These are phyloP conservation scores for Penicillium nordicum DNA, from an alignment of 2,329 filamentous ascomycete genomes.

Conservation along the genomic window DNA sequence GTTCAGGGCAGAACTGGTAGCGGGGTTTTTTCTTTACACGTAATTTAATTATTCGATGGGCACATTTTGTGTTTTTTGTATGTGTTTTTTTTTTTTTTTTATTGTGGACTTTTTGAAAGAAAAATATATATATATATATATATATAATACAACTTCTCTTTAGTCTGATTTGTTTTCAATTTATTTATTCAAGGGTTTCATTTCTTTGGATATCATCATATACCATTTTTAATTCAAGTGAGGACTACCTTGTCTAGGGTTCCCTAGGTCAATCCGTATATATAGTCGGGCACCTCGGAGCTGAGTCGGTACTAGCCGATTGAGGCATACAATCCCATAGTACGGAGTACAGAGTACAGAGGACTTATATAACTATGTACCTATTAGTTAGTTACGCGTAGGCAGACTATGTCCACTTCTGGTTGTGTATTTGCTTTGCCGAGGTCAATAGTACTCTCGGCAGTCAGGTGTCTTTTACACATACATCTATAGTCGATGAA, in stretches of 20 bases:
- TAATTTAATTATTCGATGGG: conserved; percentile 4
- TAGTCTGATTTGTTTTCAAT: not conserved
- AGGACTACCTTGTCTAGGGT: not conserved
- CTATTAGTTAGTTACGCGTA: too few species aligned
- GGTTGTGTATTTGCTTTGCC: not conserved
- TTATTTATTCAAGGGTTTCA: not conserved
- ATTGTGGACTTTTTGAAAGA: conserved; percentile 10
- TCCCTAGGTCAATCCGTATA: not conserved
- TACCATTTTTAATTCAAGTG: not conserved
- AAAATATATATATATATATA: not conserved
- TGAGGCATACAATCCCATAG: not conserved
- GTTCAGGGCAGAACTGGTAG: conserved; percentile 26
- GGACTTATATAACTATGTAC: too few species aligned
- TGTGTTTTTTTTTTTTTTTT: not conserved
- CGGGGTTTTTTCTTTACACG: conserved; percentile 21
- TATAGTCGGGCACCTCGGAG: not conserved
- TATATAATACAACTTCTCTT: not conserved
- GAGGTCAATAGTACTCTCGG: not conserved
- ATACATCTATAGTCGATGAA: not conserved
- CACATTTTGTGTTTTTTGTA: not conserved
- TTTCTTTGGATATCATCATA: not conserved
- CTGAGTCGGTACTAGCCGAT: not conserved
- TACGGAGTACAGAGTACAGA: not conserved
- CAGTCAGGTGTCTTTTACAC: not conserved
- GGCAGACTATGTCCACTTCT: not conserved